Conservation (phyloP, 768 basidiomycete genomes). For the Kwoniella sp. region DNA sequence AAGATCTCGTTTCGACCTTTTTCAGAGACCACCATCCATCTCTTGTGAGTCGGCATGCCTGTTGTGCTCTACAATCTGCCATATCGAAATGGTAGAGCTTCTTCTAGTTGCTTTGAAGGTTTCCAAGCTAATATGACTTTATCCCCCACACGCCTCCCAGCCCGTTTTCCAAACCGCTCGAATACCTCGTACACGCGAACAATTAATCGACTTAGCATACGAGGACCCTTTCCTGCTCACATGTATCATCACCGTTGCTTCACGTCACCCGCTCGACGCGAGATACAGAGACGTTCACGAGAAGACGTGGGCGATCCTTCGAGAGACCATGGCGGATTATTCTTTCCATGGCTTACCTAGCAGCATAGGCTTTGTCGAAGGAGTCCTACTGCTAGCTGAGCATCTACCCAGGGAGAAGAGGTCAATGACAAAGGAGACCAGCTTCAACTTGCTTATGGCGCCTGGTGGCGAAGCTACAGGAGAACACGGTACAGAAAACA, state of each 20-base stretch:
- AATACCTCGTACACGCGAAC: conserved; percentile 36
- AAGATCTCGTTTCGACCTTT: conserved; percentile 33
- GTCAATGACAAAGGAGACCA: conserved; percentile 4
- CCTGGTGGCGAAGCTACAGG: conserved; percentile 29
- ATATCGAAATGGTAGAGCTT: too few species aligned
- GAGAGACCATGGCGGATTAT: conserved; percentile 45
- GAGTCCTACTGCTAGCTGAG: conserved; percentile 50
- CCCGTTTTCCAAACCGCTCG: conserved; percentile 47
- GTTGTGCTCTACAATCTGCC: too few species aligned
- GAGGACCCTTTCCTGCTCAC: conserved; percentile 44
- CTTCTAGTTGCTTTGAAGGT: not conserved
- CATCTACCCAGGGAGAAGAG: conserved; percentile 44
- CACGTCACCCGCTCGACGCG: conserved; percentile 39
- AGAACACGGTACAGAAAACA: conserved; percentile 49
- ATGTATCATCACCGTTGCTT: conserved; percentile 43
- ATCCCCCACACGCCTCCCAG: conserved; percentile 20
- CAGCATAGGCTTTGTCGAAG: conserved; percentile 51
- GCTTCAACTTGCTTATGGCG: conserved; percentile 20
- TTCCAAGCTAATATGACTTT: not conserved
- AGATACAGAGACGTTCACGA: conserved; percentile 40
- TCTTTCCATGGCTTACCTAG: conserved; percentile 42
- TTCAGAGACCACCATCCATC: conserved; percentile 46
- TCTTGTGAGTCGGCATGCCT: conserved; percentile 36
- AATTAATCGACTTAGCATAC: conserved; percentile 34
- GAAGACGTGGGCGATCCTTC: conserved; percentile 42